phyloP scores from a whole-genome alignment of 2,329 filamentous ascomycete genomes.

The Lomentospora prolificans region DNA sequence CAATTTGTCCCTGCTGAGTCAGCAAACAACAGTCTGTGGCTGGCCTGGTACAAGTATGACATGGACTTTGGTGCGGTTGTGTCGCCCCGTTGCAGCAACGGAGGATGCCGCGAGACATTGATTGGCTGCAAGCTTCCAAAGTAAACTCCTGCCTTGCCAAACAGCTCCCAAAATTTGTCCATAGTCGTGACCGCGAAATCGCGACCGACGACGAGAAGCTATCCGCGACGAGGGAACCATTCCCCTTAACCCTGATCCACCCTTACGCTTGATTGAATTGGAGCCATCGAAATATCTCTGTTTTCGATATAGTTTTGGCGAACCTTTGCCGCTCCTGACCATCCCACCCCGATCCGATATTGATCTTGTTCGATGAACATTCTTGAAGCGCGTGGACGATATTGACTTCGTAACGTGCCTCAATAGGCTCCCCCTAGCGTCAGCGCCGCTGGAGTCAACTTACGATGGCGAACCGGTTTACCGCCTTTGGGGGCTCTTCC shows the following conservation, averaged over 20 bases:
- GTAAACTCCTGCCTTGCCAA: not conserved
- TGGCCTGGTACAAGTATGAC: no score
- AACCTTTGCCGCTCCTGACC: no score
- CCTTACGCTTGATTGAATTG: no score
- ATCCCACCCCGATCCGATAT: no score
- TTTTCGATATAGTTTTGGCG: no score
- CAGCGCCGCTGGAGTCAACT: not conserved
- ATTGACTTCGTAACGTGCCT: not conserved
- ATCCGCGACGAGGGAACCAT: not conserved
- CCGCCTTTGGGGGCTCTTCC: slow-evolving; percentile 32
- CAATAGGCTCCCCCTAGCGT: not conserved
- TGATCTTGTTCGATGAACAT: not conserved
- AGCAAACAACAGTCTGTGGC: no score
- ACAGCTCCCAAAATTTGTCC: slow-evolving; percentile 7
- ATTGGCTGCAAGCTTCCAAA: not conserved
- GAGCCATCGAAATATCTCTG: no score
- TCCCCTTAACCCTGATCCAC: no score
- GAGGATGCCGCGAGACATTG: not conserved
- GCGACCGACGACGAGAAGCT: not conserved
- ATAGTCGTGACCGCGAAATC: not conserved
- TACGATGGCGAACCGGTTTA: slow-evolving; percentile 32
- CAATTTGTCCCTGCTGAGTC: no score
- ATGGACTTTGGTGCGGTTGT: no score
- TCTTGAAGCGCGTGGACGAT: not conserved
- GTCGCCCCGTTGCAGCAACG: no score